Evolutionary conservation across 169 alveolate species (phyloP), one percentile per base, ranked within the genome.

Genomic region (Cystoisospora suis): DNA sequence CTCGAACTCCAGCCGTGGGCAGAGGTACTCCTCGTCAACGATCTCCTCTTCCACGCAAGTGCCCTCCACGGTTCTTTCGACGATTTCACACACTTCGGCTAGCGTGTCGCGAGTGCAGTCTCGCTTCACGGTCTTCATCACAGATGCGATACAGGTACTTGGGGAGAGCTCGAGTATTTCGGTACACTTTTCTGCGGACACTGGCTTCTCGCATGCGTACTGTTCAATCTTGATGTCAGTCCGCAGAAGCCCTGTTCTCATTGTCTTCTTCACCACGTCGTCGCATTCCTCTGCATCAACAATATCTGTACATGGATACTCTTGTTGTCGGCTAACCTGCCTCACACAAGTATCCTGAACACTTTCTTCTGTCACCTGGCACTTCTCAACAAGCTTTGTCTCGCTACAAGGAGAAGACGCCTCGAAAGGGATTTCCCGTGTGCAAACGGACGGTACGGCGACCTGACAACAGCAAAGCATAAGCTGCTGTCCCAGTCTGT

Each of bases 21-120:
- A 81, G 38, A 34, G 34, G 32, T 81, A 81, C 40, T 81, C 75
- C 72, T 81, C 88, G 1, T 56, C 72, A 34, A 81, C 72, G 42
- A n/a, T 5, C 70, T 81, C 88, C 49, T 81, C 88, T 81, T 81
- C 75, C 15, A 40, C 38, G 75, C 88, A 81, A 23, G 70, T 81
- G 34, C 88, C 75, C 72, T 40, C 49, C 40, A 81, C 49, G 7
- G 36, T 42, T 17, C 47, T 81, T 17, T 81, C 75, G 53, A 72
- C 56, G 32, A 72, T 38, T 17, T 58, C 75, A 40, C 88, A 81
- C 4, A 12, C 1, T 42, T 81, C 88, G 1, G 42, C 70, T n/a
- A 44, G 27, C 17, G 20, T 9, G 47, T 17, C 49, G 9, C 56
- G 6, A 4, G 88, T 81, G 40, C 88, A 81, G 15, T 44, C 34